Conservation (phyloP, 345 rosid genomes). For the Odontarrhena argentea region DNA sequence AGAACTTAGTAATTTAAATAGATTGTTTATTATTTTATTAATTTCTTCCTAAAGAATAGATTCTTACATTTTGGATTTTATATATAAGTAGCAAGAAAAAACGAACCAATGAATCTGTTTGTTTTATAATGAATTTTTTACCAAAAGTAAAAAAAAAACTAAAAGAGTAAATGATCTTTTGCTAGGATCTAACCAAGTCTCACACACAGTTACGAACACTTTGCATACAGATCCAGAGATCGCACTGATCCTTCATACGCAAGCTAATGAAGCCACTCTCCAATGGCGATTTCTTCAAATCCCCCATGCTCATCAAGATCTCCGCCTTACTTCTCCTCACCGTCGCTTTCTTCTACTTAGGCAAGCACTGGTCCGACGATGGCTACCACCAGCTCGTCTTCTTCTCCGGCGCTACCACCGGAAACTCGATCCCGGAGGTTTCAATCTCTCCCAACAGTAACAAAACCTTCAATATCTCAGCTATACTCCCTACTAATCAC, state of each 20-base stretch:
- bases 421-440: constrained; percentile 40
- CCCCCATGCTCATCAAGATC: constrained; percentile 53
- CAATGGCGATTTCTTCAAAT: constrained; percentile 53
- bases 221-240: constrained; percentile 28
- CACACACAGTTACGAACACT: neutral
- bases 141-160: no score
- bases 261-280: constrained; percentile 60
- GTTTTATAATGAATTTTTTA: no score
- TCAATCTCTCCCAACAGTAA: constrained; percentile 63
- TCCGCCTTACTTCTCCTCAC: constrained; percentile 57
- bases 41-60: no score
- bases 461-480: constrained; percentile 51
- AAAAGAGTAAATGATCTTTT: no score
- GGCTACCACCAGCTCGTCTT: constrained; percentile 71
- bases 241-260: constrained; percentile 35
- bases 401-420: constrained; percentile 54
- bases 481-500: constrained; percentile 47
- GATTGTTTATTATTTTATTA: no score
- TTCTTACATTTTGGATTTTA: no score
- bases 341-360: constrained; percentile 78
- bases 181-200: neutral
- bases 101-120: no score
- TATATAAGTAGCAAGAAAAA: no score
- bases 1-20: no score
- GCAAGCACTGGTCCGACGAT: constrained; percentile 80